phyloP scores from a whole-genome alignment of 805 yeast genomes.

The Candida schatavii region DNA sequence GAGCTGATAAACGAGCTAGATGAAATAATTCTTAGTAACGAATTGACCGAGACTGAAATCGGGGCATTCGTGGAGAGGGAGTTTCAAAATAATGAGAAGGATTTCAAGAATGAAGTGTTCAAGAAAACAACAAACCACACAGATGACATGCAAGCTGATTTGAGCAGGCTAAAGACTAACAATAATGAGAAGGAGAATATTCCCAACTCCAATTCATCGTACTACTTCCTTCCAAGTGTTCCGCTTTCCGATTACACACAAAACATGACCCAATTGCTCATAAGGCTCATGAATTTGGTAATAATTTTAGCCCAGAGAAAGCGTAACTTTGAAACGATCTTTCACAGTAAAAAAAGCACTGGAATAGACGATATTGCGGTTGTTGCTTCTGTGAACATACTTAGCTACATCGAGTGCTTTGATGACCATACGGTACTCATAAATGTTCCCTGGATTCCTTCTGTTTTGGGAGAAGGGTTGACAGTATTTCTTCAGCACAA shows the following conservation, averaged over 20 bases:
- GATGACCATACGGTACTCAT: not conserved
- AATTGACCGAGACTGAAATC: not conserved
- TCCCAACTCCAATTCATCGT: not conserved
- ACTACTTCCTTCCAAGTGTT: not conserved
- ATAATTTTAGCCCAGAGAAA: not conserved
- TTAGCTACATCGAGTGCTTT: not conserved
- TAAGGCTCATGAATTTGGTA: not conserved
- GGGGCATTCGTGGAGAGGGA: not conserved
- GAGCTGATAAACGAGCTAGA: not conserved
- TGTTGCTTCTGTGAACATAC: not conserved
- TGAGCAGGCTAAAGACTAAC: too few species aligned
- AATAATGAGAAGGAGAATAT: not conserved
- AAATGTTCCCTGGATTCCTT: constrained; percentile 4
- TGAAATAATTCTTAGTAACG: too few species aligned
- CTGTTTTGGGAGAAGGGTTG: constrained; percentile 1
- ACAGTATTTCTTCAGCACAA: not conserved
- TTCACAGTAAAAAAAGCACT: constrained; percentile 2
- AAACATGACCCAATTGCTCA: not conserved
- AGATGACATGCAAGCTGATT: not conserved
- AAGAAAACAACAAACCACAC: not conserved
- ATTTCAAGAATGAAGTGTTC: not conserved
- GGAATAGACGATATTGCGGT: not conserved
- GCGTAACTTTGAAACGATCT: constrained; percentile 6
- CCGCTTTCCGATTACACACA: not conserved
- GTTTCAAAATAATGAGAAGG: not conserved